These are phyloP conservation scores for Cryptococcus sp. DNA, from an alignment of 1,284 basidiomycete genomes.

Conservation along the genomic window DNA sequence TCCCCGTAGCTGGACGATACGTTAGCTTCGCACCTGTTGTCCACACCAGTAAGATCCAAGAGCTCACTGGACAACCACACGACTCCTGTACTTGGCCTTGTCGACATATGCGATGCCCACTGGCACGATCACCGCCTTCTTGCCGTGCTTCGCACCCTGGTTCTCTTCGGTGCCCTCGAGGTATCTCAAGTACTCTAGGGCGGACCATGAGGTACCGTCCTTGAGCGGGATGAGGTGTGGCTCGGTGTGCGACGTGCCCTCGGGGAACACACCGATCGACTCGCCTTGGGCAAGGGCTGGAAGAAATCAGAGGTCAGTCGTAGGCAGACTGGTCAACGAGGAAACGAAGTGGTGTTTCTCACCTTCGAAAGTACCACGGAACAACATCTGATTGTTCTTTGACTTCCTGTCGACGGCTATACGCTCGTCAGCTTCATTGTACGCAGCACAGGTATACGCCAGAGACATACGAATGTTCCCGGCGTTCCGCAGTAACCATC, in stretches of 20 bases:
- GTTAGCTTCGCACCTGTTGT: conserved; percentile 6
- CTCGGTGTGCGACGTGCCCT: conserved; percentile 73
- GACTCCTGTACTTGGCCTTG: conserved; percentile 87
- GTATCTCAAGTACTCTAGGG: conserved; percentile 86
- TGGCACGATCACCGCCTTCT: conserved; percentile 65
- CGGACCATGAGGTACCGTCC: conserved; percentile 93
- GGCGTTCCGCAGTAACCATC: conserved; percentile 74
- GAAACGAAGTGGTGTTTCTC: background rate
- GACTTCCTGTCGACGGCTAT: conserved; percentile 84
- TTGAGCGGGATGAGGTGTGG: conserved; percentile 90
- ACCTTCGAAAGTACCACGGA: conserved; percentile 79
- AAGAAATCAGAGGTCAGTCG: background rate
- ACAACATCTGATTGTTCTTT: conserved; percentile 84
- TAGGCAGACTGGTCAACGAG: background rate
- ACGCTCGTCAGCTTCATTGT: conserved; percentile 7
- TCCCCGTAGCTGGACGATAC: conserved; percentile 63
- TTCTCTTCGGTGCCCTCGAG: conserved; percentile 54
- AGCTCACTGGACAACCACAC: conserved; percentile 55
- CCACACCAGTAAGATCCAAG: no score
- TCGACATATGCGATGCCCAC: conserved; percentile 89
- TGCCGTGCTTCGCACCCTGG: conserved; percentile 48
- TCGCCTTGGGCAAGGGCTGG: conserved; percentile 67
- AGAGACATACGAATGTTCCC: conserved; percentile 67
- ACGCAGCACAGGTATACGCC: background rate
- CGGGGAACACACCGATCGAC: conserved; percentile 89